Percentiles rank a stretch among this genome's conserved stretches.
These are phyloP conservation scores for Diaporthe velutina DNA, from an alignment of 2,329 filamentous ascomycete species.

Conservation along the genomic window DNA sequence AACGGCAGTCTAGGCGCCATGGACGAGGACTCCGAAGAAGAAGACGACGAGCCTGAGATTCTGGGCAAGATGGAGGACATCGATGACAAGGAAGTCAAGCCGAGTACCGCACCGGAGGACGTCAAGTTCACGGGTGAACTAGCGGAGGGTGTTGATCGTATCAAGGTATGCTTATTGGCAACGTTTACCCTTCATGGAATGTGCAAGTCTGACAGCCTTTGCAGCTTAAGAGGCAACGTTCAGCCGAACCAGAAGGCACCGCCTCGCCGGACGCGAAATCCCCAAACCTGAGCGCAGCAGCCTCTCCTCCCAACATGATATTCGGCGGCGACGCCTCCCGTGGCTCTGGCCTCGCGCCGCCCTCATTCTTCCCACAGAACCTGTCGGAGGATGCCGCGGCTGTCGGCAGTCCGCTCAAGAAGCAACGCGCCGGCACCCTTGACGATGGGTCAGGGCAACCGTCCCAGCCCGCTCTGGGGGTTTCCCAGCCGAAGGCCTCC, in stretches of 20 bases:
- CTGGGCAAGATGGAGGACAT: slow-evolving; percentile 75
- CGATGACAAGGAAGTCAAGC: slow-evolving; percentile 71
- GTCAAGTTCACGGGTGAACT: slow-evolving; percentile 79
- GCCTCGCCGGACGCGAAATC: slow-evolving; percentile 59
- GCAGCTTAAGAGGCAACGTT: slow-evolving; percentile 86
- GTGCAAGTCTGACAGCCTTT: slow-evolving; percentile 43
- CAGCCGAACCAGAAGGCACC: slow-evolving; percentile 73
- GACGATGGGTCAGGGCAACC: slow-evolving; percentile 52
- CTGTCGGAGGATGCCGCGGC: slow-evolving; percentile 59
- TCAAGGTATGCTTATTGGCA: slow-evolving; percentile 69
- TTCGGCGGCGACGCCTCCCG: slow-evolving; percentile 35
- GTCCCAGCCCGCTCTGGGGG: slow-evolving; percentile 12
- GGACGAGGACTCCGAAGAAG: slow-evolving; percentile 79
- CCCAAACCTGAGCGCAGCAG: slow-evolving; percentile 55
- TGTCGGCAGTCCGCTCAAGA: slow-evolving; percentile 81
- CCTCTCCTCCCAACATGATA: slow-evolving; percentile 57
- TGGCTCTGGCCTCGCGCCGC: slow-evolving; percentile 46
- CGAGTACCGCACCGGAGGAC: slow-evolving; percentile 76
- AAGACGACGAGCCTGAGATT: slow-evolving; percentile 72
- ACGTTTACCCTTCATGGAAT: background rate
- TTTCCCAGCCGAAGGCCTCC: slow-evolving; percentile 18
- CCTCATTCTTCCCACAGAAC: slow-evolving; percentile 55
- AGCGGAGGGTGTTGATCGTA: slow-evolving; percentile 84
- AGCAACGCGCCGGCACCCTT: slow-evolving; percentile 74
- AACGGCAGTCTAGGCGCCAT: slow-evolving; percentile 70